A percentile compares a stretch with the other conserved stretches of the same genome.
Evolutionary conservation across 257 asterid genomes (phyloP).

Genomic region (Nicotiana knightiana): DNA sequence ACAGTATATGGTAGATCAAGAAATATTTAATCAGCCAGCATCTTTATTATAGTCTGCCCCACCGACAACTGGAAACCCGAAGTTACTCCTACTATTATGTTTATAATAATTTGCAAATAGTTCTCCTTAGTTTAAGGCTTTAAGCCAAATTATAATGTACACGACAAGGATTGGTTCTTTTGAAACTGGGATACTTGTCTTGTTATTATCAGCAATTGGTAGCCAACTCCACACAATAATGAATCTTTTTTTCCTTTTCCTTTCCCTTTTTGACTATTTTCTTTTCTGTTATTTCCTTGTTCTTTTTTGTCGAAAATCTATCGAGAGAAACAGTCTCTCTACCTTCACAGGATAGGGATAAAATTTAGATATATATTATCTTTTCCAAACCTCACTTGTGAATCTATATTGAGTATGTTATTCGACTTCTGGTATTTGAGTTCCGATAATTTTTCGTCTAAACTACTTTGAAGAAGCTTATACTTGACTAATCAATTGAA

Average conservation of each 20-base stretch:
- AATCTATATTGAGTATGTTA: too few relatives aligned
- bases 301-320: too few relatives aligned
- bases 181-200: not conserved
- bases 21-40: not conserved
- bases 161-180: not conserved
- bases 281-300: not conserved
- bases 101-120: not conserved
- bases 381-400: too few relatives aligned
- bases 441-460: not conserved
- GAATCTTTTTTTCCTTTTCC: too few relatives aligned
- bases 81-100: not conserved
- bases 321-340: too few relatives aligned
- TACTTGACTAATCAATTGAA: not conserved
- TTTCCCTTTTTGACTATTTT: not conserved
- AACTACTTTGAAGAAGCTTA: not conserved
- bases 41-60: slow-evolving; percentile 4
- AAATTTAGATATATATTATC: too few relatives aligned
- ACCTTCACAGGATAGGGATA: too few relatives aligned
- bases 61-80: slow-evolving; percentile 19
- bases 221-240: not conserved
- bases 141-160: not conserved
- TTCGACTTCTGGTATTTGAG: not conserved
- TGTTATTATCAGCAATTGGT: not conserved
- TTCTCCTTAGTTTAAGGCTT: not conserved
- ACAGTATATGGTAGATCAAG: slow-evolving; percentile 14